Base-by-base conservation (phyloP, 2,329 filamentous ascomycete genomes). In the Alternaria gansuensis region DNA sequence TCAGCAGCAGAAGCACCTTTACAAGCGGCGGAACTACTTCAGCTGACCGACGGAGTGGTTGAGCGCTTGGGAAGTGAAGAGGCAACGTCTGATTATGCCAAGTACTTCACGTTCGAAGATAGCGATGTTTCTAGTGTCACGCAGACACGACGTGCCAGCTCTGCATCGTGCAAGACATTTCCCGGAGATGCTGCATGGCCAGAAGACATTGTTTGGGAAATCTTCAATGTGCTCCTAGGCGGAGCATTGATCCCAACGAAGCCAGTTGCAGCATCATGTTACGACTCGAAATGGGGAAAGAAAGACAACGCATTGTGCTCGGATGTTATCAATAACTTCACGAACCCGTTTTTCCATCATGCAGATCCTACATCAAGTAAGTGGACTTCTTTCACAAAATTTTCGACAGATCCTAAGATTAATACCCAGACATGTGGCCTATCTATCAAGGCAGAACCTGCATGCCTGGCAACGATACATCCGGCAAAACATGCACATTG, bases 371-470 rank as follows among this genome's bases (percentile, higher is more conserved):
- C 55, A 9, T 58, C 50, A 9, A 58, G 55, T 58, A 31, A 13
- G 55, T 23, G 4, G 7, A n/a, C n/a, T n/a, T 4, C 5, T 23
- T 45, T 11, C 9, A 21, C 17, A 45, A 45, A 2, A 6, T 14
- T 17, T 3, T n/a, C n/a, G n/a, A n/a, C n/a, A n/a, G n/a, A n/a
- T n/a, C n/a, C n/a, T n/a, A n/a, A n/a, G n/a, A n/a, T n/a, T n/a
- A n/a, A n/a, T n/a, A n/a, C n/a, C 44, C 10, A 58, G 56, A 54
- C 10, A 56, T 73, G 8, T 73, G 67, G 41, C 72, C 69, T 2
- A 59, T 73, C n/a, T 72, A 62, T 29, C 67, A 72, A 56, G 72
- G 72, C 7, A 52, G 70, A 4, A 74, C 72, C 13, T 74, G 71
- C 33, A 59, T 65, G 43, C 72, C 72, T 7, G 63, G 60, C 1